These are phyloP conservation scores for Paecilomyces niveus DNA, from an alignment of 2,329 filamentous ascomycete species.

Conservation along the genomic window DNA sequence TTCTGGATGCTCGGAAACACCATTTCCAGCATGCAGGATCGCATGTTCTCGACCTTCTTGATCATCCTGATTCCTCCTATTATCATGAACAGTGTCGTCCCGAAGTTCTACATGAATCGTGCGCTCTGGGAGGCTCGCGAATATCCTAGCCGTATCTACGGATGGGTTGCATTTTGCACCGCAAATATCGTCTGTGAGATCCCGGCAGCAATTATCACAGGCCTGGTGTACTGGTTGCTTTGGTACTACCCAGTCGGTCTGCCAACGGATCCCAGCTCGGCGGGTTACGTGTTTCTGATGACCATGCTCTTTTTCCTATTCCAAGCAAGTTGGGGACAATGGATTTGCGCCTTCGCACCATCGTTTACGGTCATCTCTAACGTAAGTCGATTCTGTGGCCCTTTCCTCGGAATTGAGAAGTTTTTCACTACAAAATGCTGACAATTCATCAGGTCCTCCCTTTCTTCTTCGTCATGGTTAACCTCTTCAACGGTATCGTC, in stretches of 20 bases:
- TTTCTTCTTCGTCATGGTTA: conserved; percentile 75
- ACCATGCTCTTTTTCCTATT: conserved; percentile 71
- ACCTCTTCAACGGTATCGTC: conserved; percentile 70
- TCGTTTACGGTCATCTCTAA: conserved; percentile 73
- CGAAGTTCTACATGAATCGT: conserved; percentile 71
- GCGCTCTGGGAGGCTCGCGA: conserved; percentile 67
- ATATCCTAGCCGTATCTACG: conserved; percentile 67
- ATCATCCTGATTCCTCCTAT: conserved; percentile 62
- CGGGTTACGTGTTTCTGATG: conserved; percentile 75
- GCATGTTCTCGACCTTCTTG: conserved; percentile 67
- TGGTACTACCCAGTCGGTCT: conserved; percentile 75
- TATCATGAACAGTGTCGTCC: conserved; percentile 64
- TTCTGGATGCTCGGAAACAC: conserved; percentile 63
- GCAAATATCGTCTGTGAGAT: conserved; percentile 68
- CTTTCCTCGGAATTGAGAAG: neutral
- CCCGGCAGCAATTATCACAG: conserved; percentile 58
- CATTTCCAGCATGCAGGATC: conserved; percentile 64
- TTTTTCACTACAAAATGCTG: neutral
- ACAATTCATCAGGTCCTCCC: conserved; percentile 49
- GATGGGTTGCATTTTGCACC: conserved; percentile 68
- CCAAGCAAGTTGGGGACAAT: conserved; percentile 69
- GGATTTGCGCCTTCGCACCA: conserved; percentile 76
- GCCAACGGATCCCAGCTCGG: conserved; percentile 55
- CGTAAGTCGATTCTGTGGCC: conserved; percentile 11
- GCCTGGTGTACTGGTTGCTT: conserved; percentile 62